Percentiles rank a stretch among this genome's conserved stretches.
phyloP scores from a whole-genome alignment of 805 yeast genomes.

The Saturnispora gosingensis region DNA sequence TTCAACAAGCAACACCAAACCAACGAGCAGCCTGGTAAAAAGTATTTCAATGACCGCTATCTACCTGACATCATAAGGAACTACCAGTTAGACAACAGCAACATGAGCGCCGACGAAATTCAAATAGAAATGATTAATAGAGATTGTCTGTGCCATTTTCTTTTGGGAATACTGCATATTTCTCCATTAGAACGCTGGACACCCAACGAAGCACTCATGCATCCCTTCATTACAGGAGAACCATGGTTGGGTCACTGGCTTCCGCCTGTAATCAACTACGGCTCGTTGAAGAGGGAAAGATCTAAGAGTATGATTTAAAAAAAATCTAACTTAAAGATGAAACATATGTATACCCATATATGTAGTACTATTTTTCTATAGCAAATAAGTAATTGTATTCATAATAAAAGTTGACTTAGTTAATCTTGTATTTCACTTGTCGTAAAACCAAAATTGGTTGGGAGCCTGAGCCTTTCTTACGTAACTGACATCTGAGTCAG shows the following conservation, averaged over 20 bases:
- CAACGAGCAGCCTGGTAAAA: slow-evolving; percentile 71
- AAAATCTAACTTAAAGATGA: not conserved
- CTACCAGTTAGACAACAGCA: slow-evolving; percentile 58
- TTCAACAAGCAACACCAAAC: slow-evolving; percentile 41
- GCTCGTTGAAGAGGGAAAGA: slow-evolving; percentile 14
- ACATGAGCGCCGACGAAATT: slow-evolving; percentile 41
- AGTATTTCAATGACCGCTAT: slow-evolving; percentile 60
- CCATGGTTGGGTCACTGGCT: slow-evolving; percentile 45
- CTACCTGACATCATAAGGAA: slow-evolving; percentile 67
- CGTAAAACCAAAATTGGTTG: not conserved
- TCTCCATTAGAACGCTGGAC: slow-evolving; percentile 95
- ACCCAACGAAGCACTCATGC: slow-evolving; percentile 88
- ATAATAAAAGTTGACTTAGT: not conserved
- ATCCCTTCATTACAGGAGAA: slow-evolving; percentile 74
- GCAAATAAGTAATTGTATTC: not conserved
- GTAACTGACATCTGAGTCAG: not conserved
- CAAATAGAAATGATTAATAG: slow-evolving; percentile 73
- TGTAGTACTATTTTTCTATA: not conserved
- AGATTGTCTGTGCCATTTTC: slow-evolving; percentile 62
- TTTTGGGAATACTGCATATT: slow-evolving; percentile 65
- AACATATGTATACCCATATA: not conserved
- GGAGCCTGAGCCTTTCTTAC: not conserved
- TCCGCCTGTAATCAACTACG: slow-evolving; percentile 30
- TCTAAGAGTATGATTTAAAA: slow-evolving; percentile 14
- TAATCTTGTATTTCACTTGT: not conserved